Conservation (phyloP, 192 early-diverging fungal genomes). For the Coemansia sp. region DNA sequence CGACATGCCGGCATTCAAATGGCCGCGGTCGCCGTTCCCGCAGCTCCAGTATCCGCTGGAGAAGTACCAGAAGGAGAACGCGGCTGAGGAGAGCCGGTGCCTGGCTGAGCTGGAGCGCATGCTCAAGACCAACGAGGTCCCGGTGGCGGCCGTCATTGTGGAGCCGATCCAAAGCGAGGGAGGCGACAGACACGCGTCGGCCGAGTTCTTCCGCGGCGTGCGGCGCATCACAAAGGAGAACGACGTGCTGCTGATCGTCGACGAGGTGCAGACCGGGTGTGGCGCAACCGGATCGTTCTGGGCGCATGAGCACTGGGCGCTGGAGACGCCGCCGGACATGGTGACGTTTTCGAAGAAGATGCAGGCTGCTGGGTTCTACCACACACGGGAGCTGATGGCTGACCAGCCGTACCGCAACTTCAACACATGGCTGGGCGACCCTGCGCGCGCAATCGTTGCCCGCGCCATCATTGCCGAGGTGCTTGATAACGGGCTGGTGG, state of each 20-base stretch:
- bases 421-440: constrained; percentile 80
- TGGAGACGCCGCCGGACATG: constrained; percentile 67
- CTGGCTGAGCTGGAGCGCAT: constrained; percentile 55
- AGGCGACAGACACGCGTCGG: constrained; percentile 66
- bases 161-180: constrained; percentile 77
- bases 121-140: constrained; percentile 50
- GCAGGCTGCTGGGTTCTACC: constrained; percentile 74
- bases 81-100: constrained; percentile 59
- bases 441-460: constrained; percentile 62
- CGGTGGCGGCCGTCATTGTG: constrained; percentile 65
- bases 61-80: constrained; percentile 60
- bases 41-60: constrained; percentile 66
- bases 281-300: constrained; percentile 73
- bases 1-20: constrained; percentile 72
- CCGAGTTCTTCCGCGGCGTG: constrained; percentile 64
- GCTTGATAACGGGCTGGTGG: constrained; percentile 53
- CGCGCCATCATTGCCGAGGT: constrained; percentile 65
- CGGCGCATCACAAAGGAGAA: constrained; percentile 58
- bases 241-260: constrained; percentile 71
- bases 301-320: constrained; percentile 73
- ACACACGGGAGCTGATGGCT: constrained; percentile 58
- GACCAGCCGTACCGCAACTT: constrained; percentile 66
- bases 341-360: constrained; percentile 81
- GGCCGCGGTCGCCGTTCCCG: constrained; percentile 67
- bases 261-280: constrained; percentile 78